Evolutionary conservation across 2,329 filamentous ascomycete genomes (phyloP), one percentile per base, ranked within the genome.

Genomic region (Talaromyces marneffei): DNA sequence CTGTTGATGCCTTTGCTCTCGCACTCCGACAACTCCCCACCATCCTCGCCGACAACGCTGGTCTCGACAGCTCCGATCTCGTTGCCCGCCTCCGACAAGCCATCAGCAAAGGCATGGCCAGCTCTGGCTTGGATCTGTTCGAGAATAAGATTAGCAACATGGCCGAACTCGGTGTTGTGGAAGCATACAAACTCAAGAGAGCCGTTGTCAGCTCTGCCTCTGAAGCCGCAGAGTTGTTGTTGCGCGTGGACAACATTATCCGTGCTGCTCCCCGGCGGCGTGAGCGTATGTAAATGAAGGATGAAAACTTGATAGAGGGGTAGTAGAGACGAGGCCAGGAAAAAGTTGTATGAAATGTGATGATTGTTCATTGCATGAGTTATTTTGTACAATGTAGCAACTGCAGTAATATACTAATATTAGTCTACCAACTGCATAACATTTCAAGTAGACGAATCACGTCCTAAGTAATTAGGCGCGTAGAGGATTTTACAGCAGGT

Each of bases 191-290:
- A 83, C 80, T 99, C 74, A 99, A 99, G 85, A 89, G 87, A 74
- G 94, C 94, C n/a, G 94, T 99, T 59, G 94, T 99, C 57, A 95
- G 90, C 58, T 96, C 92, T 64, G 94, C 94, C 23, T 95, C 91
- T 62, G 94, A 99, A 79, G 94, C 94, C 65, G 92, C 94, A 66
- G 94, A 99, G 90, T 82, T 97, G 66, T 84, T 99, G 65, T 82
- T 99, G 66, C 86, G 94, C 73, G 94, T 99, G 57, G 94, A 99
- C 79, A 94, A 97, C 77, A 99, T 99, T 75, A 97, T 99, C 75
- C 88, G 93, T 64, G 90, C 91, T 57, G 94, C 94, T 57, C 94
- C 94, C 58, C 83, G 94, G 74, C 87, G 85, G 78, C 83, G 91
- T 65, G 89, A 93, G 76, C 85, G 90, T 69, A 87, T 89, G 82